Percentiles rank a stretch among this genome's conserved stretches.
Evolutionary conservation across 2,329 filamentous ascomycete genomes (phyloP).

Genomic region (Calonectria naviculata): DNA sequence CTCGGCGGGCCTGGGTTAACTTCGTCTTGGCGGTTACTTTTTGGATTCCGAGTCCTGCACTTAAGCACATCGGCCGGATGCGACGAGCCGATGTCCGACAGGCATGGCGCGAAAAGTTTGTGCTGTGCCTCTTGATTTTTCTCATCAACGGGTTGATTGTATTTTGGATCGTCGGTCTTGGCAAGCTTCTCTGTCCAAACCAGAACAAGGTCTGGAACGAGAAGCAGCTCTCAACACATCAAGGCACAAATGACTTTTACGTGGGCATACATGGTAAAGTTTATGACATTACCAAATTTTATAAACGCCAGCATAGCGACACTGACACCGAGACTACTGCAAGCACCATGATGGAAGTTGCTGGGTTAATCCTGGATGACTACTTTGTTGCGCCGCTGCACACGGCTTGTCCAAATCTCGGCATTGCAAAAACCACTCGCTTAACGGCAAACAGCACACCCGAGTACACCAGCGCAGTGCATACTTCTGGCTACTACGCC

Average conservation of each 20-base stretch:
- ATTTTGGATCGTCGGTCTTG: slow-evolving; percentile 93
- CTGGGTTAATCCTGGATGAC: slow-evolving; percentile 79
- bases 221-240: slow-evolving; percentile 76
- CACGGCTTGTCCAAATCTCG: slow-evolving; percentile 80
- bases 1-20: slow-evolving; percentile 81
- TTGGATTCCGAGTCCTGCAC: slow-evolving; percentile 89
- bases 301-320: slow-evolving; percentile 86
- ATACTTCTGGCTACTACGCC: slow-evolving; percentile 76
- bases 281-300: slow-evolving; percentile 93
- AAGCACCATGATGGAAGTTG: slow-evolving; percentile 79
- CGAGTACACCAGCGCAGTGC: slow-evolving; percentile 65
- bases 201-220: slow-evolving; percentile 87
- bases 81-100: slow-evolving; percentile 95
- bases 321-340: slow-evolving; percentile 68
- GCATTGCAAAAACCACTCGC: slow-evolving; percentile 65
- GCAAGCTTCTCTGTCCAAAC: slow-evolving; percentile 87
- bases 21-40: slow-evolving; percentile 90
- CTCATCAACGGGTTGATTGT: slow-evolving; percentile 84
- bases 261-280: slow-evolving; percentile 90
- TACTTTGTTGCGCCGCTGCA: slow-evolving; percentile 87
- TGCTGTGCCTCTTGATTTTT: slow-evolving; percentile 83
- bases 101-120: slow-evolving; percentile 96
- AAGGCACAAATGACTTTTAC: slow-evolving; percentile 80
- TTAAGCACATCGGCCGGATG: slow-evolving; percentile 89
- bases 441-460: slow-evolving; percentile 75